Percentiles rank a stretch among this genome's conserved stretches.
Evolutionary conservation across 306 rosid species (phyloP).

Genomic region (Mimosa pudica): DNA sequence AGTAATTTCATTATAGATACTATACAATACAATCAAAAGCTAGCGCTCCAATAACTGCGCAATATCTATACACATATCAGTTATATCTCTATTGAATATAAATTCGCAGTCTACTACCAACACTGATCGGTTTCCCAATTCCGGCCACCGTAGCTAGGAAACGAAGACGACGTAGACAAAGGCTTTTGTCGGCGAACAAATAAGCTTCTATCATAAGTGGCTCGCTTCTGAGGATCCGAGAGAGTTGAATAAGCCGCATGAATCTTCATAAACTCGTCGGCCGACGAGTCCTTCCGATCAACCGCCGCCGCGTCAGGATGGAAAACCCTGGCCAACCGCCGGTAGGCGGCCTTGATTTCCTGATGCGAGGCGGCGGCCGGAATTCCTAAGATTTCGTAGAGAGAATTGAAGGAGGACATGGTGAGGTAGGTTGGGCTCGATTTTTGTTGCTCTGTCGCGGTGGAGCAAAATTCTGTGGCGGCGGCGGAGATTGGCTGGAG

Average conservation of each 20-base stretch:
- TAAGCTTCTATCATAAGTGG: constrained; percentile 65
- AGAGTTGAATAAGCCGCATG: constrained; percentile 87
- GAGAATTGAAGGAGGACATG: constrained; percentile 50
- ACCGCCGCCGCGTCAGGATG: constrained; percentile 87
- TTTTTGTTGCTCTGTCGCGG: constrained; percentile 41
- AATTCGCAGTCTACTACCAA: constrained; percentile 59
- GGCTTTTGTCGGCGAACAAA: constrained; percentile 58
- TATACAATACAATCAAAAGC: neutral
- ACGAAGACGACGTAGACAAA: constrained; percentile 43
- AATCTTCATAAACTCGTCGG: constrained; percentile 73
- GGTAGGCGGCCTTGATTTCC: constrained; percentile 85
- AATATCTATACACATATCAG: neutral
- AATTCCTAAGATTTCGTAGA: constrained; percentile 78
- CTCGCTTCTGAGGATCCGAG: constrained; percentile 85
- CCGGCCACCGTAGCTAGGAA: constrained; percentile 62
- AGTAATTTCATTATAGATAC: constrained; percentile 3
- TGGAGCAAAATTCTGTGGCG: constrained; percentile 44
- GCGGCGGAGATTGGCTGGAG: constrained; percentile 40
- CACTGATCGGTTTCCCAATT: constrained; percentile 99
- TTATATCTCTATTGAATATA: too few relatives aligned
- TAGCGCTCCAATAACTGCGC: constrained; percentile 41
- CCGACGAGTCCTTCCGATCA: constrained; percentile 61
- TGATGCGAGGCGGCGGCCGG: constrained; percentile 65
- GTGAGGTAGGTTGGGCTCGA: constrained; percentile 41
- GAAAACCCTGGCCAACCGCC: constrained; percentile 69